Percentiles rank a stretch among this genome's conserved stretches.
These are phyloP conservation scores for Kwoniella europaea DNA, from an alignment of 768 basidiomycete genomes.

Conservation along the genomic window DNA sequence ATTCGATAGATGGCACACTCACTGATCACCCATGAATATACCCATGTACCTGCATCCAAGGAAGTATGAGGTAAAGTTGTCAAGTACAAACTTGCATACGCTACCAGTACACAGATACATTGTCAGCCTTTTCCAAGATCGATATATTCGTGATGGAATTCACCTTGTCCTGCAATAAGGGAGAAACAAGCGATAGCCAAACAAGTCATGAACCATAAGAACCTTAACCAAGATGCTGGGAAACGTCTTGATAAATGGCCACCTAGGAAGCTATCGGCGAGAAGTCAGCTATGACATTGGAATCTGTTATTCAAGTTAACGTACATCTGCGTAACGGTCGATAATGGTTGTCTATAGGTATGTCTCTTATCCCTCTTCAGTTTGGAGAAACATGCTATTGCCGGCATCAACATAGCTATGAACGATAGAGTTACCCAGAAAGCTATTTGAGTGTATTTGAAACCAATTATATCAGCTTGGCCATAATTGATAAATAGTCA, in stretches of 20 bases:
- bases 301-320: slow-evolving; percentile 1
- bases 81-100: slow-evolving; percentile 60
- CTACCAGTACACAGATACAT: slow-evolving; percentile 23
- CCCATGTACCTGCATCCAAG: slow-evolving; percentile 60
- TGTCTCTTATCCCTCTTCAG: slow-evolving; percentile 60
- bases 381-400: slow-evolving; percentile 60
- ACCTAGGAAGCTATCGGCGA: slow-evolving; percentile 54
- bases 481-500: too few species aligned
- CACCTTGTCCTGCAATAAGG: slow-evolving; percentile 60
- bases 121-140: neutral
- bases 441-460: slow-evolving; percentile 28
- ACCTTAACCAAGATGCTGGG: slow-evolving; percentile 60
- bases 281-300: neutral
- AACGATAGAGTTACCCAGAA: slow-evolving; percentile 59
- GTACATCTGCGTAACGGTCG: slow-evolving; percentile 56
- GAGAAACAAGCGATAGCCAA: slow-evolving; percentile 59
- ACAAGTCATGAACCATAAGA: slow-evolving; percentile 61
- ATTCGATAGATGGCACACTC: slow-evolving; percentile 14
- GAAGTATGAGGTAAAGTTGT: slow-evolving; percentile 60
- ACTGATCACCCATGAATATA: slow-evolving; percentile 60
- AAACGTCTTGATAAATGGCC: slow-evolving; percentile 55
- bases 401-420: slow-evolving; percentile 58
- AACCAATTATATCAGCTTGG: too few species aligned
- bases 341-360: slow-evolving; percentile 57
- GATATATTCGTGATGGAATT: slow-evolving; percentile 6